phyloP scores from a whole-genome alignment of 768 basidiomycete species.

The Tulasnella sp. region DNA sequence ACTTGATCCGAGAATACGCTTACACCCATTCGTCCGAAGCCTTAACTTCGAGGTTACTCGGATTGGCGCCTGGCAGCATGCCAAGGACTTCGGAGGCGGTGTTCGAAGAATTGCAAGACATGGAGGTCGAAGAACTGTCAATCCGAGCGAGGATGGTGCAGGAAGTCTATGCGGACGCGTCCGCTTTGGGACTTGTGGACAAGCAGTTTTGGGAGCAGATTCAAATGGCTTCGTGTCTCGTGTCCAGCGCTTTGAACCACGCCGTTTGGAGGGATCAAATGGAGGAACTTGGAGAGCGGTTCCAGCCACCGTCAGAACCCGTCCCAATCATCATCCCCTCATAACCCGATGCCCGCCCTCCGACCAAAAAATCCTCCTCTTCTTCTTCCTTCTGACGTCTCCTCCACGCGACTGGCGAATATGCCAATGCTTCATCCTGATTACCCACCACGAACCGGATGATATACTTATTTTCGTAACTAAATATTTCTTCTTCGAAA shows the following conservation, averaged over 20 bases:
- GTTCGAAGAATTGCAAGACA: constrained; percentile 1
- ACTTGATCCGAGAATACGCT: constrained; percentile 7
- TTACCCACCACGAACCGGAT: constrained; percentile 9
- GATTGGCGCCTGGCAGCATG: neutral
- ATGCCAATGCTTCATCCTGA: constrained; percentile 4
- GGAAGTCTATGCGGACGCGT: neutral
- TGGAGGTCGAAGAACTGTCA: neutral
- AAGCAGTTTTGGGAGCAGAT: constrained; percentile 7
- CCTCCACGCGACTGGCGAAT: neutral
- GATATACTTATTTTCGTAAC: constrained; percentile 12
- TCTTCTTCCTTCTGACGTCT: neutral
- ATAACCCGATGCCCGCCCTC: neutral
- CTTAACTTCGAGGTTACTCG: neutral
- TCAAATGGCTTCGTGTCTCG: constrained; percentile 1
- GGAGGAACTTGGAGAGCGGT: constrained; percentile 1
- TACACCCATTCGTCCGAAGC: constrained; percentile 13
- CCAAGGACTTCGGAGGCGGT: neutral
- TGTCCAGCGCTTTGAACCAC: neutral
- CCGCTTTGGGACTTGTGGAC: neutral
- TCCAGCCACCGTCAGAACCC: neutral
- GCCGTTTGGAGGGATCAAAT: neutral
- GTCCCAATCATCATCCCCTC: neutral
- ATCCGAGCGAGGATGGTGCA: neutral
- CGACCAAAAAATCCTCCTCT: neutral
- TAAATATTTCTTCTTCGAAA: constrained; percentile 4